Evolutionary conservation across 2,329 filamentous ascomycete species (phyloP), one percentile per base, ranked within the genome.

Genomic region (Alternaria gansuensis): DNA sequence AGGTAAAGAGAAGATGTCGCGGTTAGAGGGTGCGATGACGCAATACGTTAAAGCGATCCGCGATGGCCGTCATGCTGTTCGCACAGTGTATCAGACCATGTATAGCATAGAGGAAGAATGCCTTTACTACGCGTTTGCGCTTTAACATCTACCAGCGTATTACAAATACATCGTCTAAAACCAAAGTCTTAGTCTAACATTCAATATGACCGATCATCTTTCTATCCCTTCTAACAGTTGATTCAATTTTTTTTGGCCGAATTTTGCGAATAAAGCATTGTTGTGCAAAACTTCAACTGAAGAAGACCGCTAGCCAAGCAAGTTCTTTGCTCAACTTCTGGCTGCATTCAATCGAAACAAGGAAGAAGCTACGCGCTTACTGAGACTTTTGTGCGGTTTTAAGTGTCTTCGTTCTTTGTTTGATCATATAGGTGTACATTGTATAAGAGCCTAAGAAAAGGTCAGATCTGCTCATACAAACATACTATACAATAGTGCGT

Each of bases 371-470:
- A 34, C 17, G 29, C 21, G 24, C 28, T 51, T 31, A 57, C 40
- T n/a, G 43, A 6, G 17, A 37, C 17, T 34, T 54, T n/a, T 40
- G 45, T 46, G 44, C 45, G 5, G 34, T 41, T 2, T 57, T 57
- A 5, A 72, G 51, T 2, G 58, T 62, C 57, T 71, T 72, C 39
- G 33, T 63, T 26, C 68, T 62, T 44, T 71, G 70, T 51, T 65
- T 69, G 14, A 72, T 61, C 70, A 72, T 72, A 29, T 72, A 68
- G 11, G 67, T 70, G 33, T 69, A 72, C 70, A 72, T 71, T 1
- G 50, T 67, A 9, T 67, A 71, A 11, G 70, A 57, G 1, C 70
- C 70, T 71, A 14, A 39, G 24, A 5, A 39, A 4, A 11, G 45
- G 21, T 66, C 24, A 63, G 54, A 48, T 24, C 14, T n/a, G 23